phyloP scores from a whole-genome alignment of 1,139 yeast genomes.

The Arxiozyma bovina region DNA sequence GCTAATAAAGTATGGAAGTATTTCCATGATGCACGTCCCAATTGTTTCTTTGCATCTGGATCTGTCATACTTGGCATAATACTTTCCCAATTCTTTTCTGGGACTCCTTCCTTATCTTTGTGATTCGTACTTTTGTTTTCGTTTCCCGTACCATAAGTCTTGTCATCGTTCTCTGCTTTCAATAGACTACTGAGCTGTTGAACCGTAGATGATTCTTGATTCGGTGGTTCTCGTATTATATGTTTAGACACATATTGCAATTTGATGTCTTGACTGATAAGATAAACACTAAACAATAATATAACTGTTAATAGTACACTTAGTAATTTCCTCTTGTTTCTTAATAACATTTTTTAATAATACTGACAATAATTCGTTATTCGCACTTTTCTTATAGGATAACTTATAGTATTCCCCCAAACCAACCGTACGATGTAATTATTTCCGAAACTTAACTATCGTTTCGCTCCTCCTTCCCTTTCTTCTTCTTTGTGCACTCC shows the following conservation, averaged over 20 bases:
- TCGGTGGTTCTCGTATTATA: neutral
- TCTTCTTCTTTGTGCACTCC: too few species aligned
- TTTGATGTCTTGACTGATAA: neutral
- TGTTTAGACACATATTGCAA: neutral
- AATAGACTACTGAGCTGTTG: neutral
- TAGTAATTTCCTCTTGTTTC: conserved; percentile 5
- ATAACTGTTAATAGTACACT: conserved; percentile 3
- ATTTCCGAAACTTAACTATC: too few species aligned
- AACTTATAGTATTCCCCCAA: too few species aligned
- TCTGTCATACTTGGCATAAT: conserved; percentile 84
- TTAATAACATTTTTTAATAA: conserved; percentile 3
- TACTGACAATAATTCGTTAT: neutral
- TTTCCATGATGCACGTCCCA: conserved; percentile 87
- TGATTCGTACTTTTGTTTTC: neutral
- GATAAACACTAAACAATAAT: neutral
- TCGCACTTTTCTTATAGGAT: neutral
- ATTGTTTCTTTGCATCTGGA: conserved; percentile 37
- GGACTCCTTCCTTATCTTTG: neutral
- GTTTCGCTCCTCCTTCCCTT: neutral
- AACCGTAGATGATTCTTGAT: neutral
- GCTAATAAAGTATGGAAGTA: conserved; percentile 84
- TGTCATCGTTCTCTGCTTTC: neutral
- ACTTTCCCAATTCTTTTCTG: conserved; percentile 6
- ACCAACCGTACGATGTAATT: too few species aligned
- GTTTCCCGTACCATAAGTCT: neutral